These are phyloP conservation scores for Mycena metata DNA, from an alignment of 768 basidiomycete species.

Conservation along the genomic window DNA sequence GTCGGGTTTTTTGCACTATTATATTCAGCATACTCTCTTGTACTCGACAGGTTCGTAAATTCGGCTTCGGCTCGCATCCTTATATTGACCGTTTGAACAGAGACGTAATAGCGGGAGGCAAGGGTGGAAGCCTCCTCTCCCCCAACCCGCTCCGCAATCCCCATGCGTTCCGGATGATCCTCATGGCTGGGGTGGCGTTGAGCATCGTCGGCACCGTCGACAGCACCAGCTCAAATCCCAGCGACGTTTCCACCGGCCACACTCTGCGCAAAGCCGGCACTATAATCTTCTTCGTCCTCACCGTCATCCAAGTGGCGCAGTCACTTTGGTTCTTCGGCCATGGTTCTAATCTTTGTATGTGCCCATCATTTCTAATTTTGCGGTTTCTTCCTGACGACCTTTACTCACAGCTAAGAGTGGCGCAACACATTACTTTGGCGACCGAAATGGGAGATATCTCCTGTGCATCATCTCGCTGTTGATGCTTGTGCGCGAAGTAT, in stretches of 20 bases:
- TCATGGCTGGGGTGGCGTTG: slow-evolving; percentile 49
- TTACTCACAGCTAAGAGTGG: slow-evolving; percentile 19
- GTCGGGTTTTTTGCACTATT: slow-evolving; percentile 61
- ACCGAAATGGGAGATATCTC: slow-evolving; percentile 47
- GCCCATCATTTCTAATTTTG: not conserved
- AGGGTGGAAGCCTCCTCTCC: slow-evolving; percentile 34
- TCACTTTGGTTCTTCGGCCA: slow-evolving; percentile 34
- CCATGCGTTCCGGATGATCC: slow-evolving; percentile 46
- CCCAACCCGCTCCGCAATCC: slow-evolving; percentile 47
- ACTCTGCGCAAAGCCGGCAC: slow-evolving; percentile 46
- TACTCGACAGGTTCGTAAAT: slow-evolving; percentile 54
- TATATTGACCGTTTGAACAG: slow-evolving; percentile 25
- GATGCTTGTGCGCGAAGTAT: slow-evolving; percentile 56
- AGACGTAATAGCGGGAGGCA: slow-evolving; percentile 37
- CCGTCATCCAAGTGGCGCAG: slow-evolving; percentile 48
- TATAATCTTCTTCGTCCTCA: slow-evolving; percentile 53
- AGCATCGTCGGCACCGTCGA: slow-evolving; percentile 50
- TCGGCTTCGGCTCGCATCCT: too few species aligned
- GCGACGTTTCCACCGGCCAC: slow-evolving; percentile 35
- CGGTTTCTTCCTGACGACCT: not conserved
- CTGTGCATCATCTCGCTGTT: slow-evolving; percentile 51
- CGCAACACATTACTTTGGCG: slow-evolving; percentile 41
- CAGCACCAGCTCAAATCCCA: slow-evolving; percentile 33
- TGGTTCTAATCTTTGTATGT: not conserved
- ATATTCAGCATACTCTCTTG: slow-evolving; percentile 57